Percentiles rank a stretch among this genome's conserved stretches.
phyloP scores from a whole-genome alignment of 2,329 filamentous ascomycete species.

The Colletotrichum orchidophilum region DNA sequence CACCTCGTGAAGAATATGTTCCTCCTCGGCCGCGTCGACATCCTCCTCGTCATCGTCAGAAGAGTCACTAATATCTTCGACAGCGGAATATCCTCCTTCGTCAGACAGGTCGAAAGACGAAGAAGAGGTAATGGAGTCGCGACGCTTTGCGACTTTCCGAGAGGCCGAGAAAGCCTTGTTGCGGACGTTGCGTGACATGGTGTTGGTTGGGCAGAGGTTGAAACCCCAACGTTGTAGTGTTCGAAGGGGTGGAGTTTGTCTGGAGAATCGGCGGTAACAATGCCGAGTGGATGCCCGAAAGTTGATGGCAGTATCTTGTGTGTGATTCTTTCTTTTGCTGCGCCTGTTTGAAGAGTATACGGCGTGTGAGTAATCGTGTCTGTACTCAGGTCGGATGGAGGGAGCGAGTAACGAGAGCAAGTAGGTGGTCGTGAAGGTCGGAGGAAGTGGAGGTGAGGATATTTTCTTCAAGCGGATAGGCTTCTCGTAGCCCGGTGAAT shows the following conservation, averaged over 20 bases:
- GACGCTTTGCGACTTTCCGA: slow-evolving; percentile 57
- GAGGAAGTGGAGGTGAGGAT: slow-evolving; percentile 4
- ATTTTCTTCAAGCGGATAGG: slow-evolving; percentile 21
- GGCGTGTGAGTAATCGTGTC: not conserved
- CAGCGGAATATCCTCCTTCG: slow-evolving; percentile 77
- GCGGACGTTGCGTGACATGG: slow-evolving; percentile 64
- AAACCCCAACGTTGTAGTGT: slow-evolving; percentile 29
- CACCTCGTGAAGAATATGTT: slow-evolving; percentile 66
- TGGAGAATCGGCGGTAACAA: slow-evolving; percentile 10
- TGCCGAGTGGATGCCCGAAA: not conserved
- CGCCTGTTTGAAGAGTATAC: not conserved
- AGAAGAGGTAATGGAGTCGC: slow-evolving; percentile 62
- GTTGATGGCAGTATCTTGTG: not conserved
- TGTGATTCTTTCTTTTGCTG: not conserved
- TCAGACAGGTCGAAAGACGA: slow-evolving; percentile 69
- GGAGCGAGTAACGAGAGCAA: not conserved
- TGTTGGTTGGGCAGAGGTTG: slow-evolving; percentile 35
- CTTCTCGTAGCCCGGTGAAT: slow-evolving; percentile 26
- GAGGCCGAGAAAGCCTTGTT: slow-evolving; percentile 55
- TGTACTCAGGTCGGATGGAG: not conserved
- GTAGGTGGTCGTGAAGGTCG: slow-evolving; percentile 1
- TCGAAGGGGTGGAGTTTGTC: slow-evolving; percentile 34
- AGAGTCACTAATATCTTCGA: slow-evolving; percentile 82
- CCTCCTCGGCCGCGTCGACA: slow-evolving; percentile 81
- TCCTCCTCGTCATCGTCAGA: slow-evolving; percentile 82